Conservation (phyloP, 78 protist species). For the slime mould (Dictyostelium discoideum) region DNA sequence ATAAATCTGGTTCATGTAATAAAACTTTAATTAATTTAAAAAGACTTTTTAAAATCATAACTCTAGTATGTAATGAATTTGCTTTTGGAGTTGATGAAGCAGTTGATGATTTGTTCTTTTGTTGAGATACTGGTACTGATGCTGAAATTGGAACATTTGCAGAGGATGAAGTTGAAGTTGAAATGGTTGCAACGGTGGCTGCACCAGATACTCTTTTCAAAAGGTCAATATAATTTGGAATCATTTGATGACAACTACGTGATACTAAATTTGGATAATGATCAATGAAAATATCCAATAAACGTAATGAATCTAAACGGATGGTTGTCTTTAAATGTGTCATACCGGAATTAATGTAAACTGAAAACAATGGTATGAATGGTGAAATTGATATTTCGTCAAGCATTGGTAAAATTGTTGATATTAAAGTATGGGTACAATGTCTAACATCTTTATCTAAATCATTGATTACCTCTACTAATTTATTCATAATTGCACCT, state of each 20-base stretch:
- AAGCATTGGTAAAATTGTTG: conserved; percentile 7
- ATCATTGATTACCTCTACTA: conserved; percentile 68
- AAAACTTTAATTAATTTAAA: conserved; percentile 19
- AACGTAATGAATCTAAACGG: conserved; percentile 76
- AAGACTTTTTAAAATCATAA: conserved; percentile 18
- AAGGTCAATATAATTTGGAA: conserved; percentile 59
- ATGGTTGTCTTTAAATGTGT: conserved; percentile 65
- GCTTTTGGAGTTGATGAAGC: neutral
- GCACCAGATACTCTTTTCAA: conserved; percentile 29
- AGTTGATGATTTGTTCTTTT: neutral
- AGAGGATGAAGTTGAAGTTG: conserved; percentile 1
- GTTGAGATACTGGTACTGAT: neutral
- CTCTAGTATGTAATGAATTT: neutral
- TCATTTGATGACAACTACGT: conserved; percentile 43
- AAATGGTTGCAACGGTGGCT: neutral
- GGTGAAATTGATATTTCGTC: conserved; percentile 64
- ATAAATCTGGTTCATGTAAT: neutral
- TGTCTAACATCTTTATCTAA: conserved; percentile 59
- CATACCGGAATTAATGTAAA: conserved; percentile 78
- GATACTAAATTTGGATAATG: conserved; percentile 54
- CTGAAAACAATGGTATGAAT: conserved; percentile 70
- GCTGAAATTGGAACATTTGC: neutral
- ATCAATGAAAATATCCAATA: conserved; percentile 72
- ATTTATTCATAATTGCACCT: conserved; percentile 48
- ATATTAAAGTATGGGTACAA: conserved; percentile 15